Evolutionary conservation across 192 early-diverging fungal genomes (phyloP), one percentile per base, ranked within the genome.

Genomic region (Coemansia sp.): DNA sequence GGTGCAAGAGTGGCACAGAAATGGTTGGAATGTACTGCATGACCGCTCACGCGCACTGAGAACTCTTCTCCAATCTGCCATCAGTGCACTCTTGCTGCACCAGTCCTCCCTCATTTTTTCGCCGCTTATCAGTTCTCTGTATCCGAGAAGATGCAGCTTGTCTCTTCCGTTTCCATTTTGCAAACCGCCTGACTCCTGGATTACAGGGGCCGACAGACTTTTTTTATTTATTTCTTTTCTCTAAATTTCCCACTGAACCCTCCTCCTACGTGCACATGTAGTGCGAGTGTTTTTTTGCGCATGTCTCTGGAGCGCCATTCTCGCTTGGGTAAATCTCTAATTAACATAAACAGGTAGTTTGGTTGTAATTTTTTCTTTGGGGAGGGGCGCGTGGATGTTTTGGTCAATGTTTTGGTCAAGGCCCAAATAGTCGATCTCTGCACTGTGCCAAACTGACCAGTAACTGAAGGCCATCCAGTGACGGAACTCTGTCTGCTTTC

Each of bases 61-160:
- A 51, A 14, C 25, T 10, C 25, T 25, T 25, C 25, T 25, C 22
- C 7, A 31, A 15, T 14, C 27, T 35, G 7, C 7, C 32, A 35
- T 35, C 32, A 35, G 32, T 35, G 32, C 32, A 35, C 47, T 25
- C 39, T 40, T 31, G 29, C 51, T 31, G 51, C 51, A 54, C 27
- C 27, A 54, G 29, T 6, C 14, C 27, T 54, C 27, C 51, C 12
- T 32, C 51, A 35, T 32, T 31, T 53, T 51, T 54, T 15, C 17
- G 42, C 11, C 15, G 4, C 27, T n/a, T 54, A 17, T 31, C 51
- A 31, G 51, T 6, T 54, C 29, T 24, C 15, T 31, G 51, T 54
- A 54, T 54, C 51, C 29, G 51, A 54, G 51, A 54, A 54, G 51
- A 54, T 54, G 51, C 51, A 54, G 51, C 51, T 29, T 27, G 12